phyloP scores from a whole-genome alignment of 345 rosid species.

The Pistacia atlantica region DNA sequence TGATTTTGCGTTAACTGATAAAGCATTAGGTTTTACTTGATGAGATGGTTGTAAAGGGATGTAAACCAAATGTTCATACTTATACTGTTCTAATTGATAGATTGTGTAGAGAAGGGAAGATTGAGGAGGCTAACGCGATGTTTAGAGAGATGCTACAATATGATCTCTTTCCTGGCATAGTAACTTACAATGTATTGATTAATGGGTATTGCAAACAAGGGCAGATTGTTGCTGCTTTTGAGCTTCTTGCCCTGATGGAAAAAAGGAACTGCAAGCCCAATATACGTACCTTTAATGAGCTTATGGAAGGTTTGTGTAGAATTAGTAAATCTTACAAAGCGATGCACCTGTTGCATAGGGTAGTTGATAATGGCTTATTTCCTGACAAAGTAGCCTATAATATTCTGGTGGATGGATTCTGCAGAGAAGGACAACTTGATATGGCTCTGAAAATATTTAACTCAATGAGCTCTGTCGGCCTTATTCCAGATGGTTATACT shows the following conservation, averaged over 20 bases:
- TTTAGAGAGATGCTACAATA: constrained; percentile 39
- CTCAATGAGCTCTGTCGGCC: constrained; percentile 34
- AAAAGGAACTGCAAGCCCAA: constrained; percentile 48
- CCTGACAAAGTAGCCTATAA: constrained; percentile 43
- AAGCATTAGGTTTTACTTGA: constrained; percentile 40
- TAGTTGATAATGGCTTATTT: constrained; percentile 39
- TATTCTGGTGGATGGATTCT: constrained; percentile 47
- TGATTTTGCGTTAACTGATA: constrained; percentile 38
- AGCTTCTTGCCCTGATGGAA: constrained; percentile 52
- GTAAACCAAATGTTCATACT: constrained; percentile 46
- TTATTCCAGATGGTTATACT: constrained; percentile 39
- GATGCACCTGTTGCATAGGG: constrained; percentile 34
- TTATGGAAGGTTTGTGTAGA: constrained; percentile 55
- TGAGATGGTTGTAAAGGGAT: constrained; percentile 45
- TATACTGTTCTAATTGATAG: constrained; percentile 50
- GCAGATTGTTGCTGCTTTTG: constrained; percentile 42
- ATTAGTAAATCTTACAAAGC: constrained; percentile 44
- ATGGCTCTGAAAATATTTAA: constrained; percentile 38
- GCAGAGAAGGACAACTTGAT: constrained; percentile 44
- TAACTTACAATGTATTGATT: constrained; percentile 52
- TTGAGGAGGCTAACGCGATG: constrained; percentile 50
- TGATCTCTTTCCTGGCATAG: constrained; percentile 34
- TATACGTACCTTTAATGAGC: constrained; percentile 53
- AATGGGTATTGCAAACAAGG: constrained; percentile 56
- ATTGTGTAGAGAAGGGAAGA: constrained; percentile 45